phyloP scores from a whole-genome alignment of 352 stramenopile species.

The Phytophthora ramorum region DNA sequence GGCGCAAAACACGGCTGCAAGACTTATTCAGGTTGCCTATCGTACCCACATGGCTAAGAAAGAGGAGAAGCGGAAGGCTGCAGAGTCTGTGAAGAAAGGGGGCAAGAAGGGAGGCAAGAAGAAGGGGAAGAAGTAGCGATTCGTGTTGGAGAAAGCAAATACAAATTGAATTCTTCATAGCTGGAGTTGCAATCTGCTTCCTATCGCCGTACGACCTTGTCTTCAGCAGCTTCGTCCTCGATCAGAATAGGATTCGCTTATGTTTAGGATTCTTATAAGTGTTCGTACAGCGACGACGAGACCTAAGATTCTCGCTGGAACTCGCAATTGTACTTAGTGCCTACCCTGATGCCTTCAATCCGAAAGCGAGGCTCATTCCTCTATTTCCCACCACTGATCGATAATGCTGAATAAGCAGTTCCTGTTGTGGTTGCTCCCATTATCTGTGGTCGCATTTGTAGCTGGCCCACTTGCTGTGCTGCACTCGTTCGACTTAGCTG shows the following conservation, averaged over 20 bases:
- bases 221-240: slow-evolving; percentile 17
- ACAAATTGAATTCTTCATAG: not conserved
- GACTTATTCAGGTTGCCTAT: slow-evolving; percentile 77
- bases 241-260: slow-evolving; percentile 11
- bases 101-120: slow-evolving; percentile 68
- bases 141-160: slow-evolving; percentile 1
- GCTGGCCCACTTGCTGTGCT: slow-evolving; percentile 19
- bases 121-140: slow-evolving; percentile 57
- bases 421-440: slow-evolving; percentile 19
- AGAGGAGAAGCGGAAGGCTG: slow-evolving; percentile 69
- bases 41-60: slow-evolving; percentile 48
- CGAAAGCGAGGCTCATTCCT: not conserved
- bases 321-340: not conserved
- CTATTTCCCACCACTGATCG: not conserved
- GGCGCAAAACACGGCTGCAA: slow-evolving; percentile 67
- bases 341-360: not conserved
- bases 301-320: not conserved
- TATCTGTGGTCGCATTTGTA: slow-evolving; percentile 22
- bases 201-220: too few relatives aligned
- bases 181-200: not conserved
- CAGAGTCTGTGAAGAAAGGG: slow-evolving; percentile 68
- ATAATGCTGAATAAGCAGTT: slow-evolving; percentile 29
- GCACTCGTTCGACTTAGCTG: slow-evolving; percentile 21
- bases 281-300: not conserved
- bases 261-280: slow-evolving; percentile 8